phyloP scores from a whole-genome alignment of 108 stramenopile species.

The Nannochloropsis salina region DNA sequence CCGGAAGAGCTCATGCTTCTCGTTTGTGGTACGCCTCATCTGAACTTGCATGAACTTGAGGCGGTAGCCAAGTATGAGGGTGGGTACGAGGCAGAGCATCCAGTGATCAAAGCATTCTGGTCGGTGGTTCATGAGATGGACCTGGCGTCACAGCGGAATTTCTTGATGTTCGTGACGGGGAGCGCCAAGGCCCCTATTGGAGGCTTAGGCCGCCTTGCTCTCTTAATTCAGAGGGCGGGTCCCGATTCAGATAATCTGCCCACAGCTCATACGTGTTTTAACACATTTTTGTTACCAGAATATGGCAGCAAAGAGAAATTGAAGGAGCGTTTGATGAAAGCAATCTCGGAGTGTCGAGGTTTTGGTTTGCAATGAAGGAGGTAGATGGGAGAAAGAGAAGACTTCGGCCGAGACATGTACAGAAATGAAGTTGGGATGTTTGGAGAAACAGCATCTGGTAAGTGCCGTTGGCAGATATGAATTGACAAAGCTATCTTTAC shows the following conservation, averaged over 20 bases:
- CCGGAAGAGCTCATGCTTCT: conserved; percentile 59
- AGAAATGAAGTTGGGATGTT: too few species aligned
- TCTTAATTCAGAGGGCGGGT: conserved; percentile 77
- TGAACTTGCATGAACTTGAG: conserved; percentile 55
- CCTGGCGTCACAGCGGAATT: conserved; percentile 59
- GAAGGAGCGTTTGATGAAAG: conserved; percentile 31
- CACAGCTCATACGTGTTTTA: conserved; percentile 88
- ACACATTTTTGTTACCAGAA: conserved; percentile 65
- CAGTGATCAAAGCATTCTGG: conserved; percentile 52
- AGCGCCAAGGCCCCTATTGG: conserved; percentile 74
- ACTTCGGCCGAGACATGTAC: background rate
- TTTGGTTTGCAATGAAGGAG: conserved; percentile 54
- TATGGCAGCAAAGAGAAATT: conserved; percentile 50
- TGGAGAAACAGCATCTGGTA: too few species aligned
- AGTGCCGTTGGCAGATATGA: too few species aligned
- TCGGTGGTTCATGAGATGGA: conserved; percentile 41
- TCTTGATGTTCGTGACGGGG: conserved; percentile 84
- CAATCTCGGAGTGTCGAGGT: conserved; percentile 54
- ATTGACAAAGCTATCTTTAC: too few species aligned
- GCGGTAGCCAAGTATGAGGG: conserved; percentile 53
- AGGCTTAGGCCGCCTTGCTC: conserved; percentile 71
- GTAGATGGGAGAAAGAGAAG: background rate
- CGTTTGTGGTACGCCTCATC: conserved; percentile 43
- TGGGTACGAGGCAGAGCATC: conserved; percentile 44
- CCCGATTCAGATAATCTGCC: conserved; percentile 75